Evolutionary conservation across 208 protist genomes (phyloP).

Genomic region (Trichomonas gallinae): DNA sequence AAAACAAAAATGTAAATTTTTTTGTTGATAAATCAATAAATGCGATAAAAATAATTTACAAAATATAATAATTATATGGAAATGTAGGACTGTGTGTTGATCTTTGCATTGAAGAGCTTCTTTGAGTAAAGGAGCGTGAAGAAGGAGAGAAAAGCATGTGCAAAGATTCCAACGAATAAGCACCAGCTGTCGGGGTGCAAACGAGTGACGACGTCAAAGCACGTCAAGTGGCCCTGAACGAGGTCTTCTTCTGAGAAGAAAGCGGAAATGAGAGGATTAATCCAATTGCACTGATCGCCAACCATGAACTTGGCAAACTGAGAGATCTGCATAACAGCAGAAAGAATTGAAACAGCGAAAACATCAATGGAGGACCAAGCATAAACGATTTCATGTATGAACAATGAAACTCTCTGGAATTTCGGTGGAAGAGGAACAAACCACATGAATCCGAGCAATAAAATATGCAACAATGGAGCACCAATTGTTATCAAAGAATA

Average conservation of each 20-base stretch:
- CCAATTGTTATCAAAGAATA: constrained; percentile 43
- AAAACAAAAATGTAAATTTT: no score
- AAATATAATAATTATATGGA: no score
- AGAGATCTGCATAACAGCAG: constrained; percentile 62
- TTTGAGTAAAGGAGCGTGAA: no score
- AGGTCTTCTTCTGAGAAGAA: background rate
- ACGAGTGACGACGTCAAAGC: background rate
- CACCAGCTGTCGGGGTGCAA: background rate
- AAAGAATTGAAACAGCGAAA: constrained; percentile 62
- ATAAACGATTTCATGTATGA: constrained; percentile 49
- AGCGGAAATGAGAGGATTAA: constrained; percentile 42
- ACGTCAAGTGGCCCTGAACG: background rate
- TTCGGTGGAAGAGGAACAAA: constrained; percentile 38
- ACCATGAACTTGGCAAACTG: constrained; percentile 70
- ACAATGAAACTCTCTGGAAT: background rate
- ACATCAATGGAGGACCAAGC: constrained; percentile 70
- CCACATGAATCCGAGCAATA: constrained; percentile 48
- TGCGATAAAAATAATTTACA: no score
- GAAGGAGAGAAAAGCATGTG: no score
- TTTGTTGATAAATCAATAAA: no score
- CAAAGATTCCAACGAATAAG: no score
- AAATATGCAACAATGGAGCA: constrained; percentile 46
- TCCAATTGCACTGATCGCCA: constrained; percentile 45
- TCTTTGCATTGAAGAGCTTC: no score
- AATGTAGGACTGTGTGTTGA: no score